Conservation (phyloP, 2,329 filamentous ascomycete genomes). For the Aspergillus thermomutatus region DNA sequence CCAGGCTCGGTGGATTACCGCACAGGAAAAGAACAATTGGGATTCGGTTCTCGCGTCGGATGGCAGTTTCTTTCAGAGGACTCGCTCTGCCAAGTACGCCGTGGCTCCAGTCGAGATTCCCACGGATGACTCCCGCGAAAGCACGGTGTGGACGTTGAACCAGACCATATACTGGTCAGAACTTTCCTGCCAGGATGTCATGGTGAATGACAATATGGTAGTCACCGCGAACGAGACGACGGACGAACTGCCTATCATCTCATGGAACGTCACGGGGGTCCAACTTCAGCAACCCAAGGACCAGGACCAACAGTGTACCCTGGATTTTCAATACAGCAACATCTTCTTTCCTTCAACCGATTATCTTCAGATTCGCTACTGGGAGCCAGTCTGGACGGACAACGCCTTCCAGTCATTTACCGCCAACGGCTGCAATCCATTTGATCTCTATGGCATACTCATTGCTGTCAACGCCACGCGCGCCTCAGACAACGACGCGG, state of each 20-base stretch:
- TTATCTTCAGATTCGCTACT: constrained; percentile 33
- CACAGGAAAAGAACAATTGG: constrained; percentile 23
- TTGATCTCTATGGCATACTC: constrained; percentile 32
- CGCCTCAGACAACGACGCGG: constrained; percentile 6
- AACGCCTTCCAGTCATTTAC: constrained; percentile 17
- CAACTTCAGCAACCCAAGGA: constrained; percentile 16
- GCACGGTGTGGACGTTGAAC: constrained; percentile 30
- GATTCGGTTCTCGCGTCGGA: constrained; percentile 19
- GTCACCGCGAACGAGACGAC: constrained; percentile 21
- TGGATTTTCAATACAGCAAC: constrained; percentile 30
- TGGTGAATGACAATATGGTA: constrained; percentile 15
- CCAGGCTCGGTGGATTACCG: constrained; percentile 30
- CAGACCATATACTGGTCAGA: constrained; percentile 33
- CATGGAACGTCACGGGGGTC: constrained; percentile 28
- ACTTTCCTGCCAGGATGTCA: constrained; percentile 20
- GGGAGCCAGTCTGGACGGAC: constrained; percentile 27
- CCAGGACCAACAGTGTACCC: constrained; percentile 14
- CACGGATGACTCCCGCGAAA: constrained; percentile 15
- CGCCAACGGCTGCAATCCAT: constrained; percentile 24
- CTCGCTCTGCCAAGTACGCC: constrained; percentile 28
- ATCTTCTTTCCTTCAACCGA: constrained; percentile 27
- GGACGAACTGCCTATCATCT: constrained; percentile 14
- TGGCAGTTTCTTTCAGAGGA: constrained; percentile 14
- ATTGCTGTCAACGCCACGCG: constrained; percentile 28
- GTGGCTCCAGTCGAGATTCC: constrained; percentile 32